phyloP scores from a whole-genome alignment of 202 grass and related monocot species.

The Alloteropsis angusta region DNA sequence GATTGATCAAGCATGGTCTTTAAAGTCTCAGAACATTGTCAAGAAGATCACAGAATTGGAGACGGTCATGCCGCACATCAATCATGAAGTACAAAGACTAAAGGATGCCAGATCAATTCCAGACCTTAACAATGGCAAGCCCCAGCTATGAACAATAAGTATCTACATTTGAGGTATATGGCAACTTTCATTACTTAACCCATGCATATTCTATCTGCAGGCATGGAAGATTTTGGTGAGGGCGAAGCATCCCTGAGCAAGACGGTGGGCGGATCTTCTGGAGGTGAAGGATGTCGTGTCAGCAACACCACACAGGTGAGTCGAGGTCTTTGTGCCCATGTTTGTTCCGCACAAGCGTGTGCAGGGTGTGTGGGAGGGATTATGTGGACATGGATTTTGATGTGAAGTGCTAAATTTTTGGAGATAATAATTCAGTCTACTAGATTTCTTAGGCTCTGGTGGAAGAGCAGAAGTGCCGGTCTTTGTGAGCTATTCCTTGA shows the following conservation, averaged over 20 bases:
- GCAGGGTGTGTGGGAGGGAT: too few relatives aligned
- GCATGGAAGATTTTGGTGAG: neutral
- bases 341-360: too few relatives aligned
- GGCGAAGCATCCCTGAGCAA: neutral
- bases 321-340: neutral
- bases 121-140: slow-evolving; percentile 30
- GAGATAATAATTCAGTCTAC: neutral
- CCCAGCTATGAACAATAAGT: neutral
- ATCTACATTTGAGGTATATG: slow-evolving; percentile 9
- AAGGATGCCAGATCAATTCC: slow-evolving; percentile 16
- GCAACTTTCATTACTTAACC: slow-evolving; percentile 2
- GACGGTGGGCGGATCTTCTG: neutral
- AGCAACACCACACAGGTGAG: neutral
- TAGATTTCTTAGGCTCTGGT: neutral
- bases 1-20: neutral
- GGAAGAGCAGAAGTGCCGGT: neutral
- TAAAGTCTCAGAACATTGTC: neutral
- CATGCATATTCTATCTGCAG: neutral
- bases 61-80: neutral
- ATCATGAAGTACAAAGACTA: slow-evolving; percentile 17
- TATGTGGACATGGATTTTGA: neutral
- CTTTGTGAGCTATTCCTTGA: neutral
- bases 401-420: neutral
- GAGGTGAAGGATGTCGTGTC: neutral
- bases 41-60: neutral